Evolutionary conservation across 2,329 filamentous ascomycete genomes (phyloP), one percentile per base, ranked within the genome.

Genomic region (Trichoderma cornu-damae): DNA sequence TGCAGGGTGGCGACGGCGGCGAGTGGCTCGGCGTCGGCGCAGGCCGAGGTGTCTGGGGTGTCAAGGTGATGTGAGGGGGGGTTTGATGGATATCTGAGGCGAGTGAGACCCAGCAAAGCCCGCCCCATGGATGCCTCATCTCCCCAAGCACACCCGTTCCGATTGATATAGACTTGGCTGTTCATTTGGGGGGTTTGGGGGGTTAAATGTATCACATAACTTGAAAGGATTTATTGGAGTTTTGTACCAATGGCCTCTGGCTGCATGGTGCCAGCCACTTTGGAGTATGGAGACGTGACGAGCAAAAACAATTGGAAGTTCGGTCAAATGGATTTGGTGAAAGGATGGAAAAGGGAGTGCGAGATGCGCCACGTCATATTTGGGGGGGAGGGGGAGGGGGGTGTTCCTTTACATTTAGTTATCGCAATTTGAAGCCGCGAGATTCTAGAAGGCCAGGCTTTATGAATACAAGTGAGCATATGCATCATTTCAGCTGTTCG

Each of bases 1-100:
- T 85, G 20, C 74, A 87, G 57, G 87, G 80, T 28, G 77, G 76
- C 16, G 88, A 92, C 58, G 83, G 81, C 14, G 88, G 88, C 18
- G 90, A 95, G 64, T 95, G 90, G 90, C 75, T 95, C 6, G 90
- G 90, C 43, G 87, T 94, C 2, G 87, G 86, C 65, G 89, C 88
- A 16, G 90, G 90, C 18, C 79, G 89, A 60, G 89, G 90, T 4
- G 82, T 94, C 32, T 94, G 89, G 89, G 89, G 89, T 24, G 86
- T 90, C 14, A 82, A 74, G 43, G 66, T 74, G 49, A 65, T 67
- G 60, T 73, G 58, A 69, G 43, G 28, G 30, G 24, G 18, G 32
- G 30, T 32, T 35, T 18, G 51, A n/a, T 26, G 35, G 42, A 34
- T 6, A 34, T 35, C 7, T 24, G n/a, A 30, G 38, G 24, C 14